Evolutionary conservation across 768 basidiomycete genomes (phyloP), one percentile per base, ranked within the genome.

Genomic region (Boletus reticulatus): DNA sequence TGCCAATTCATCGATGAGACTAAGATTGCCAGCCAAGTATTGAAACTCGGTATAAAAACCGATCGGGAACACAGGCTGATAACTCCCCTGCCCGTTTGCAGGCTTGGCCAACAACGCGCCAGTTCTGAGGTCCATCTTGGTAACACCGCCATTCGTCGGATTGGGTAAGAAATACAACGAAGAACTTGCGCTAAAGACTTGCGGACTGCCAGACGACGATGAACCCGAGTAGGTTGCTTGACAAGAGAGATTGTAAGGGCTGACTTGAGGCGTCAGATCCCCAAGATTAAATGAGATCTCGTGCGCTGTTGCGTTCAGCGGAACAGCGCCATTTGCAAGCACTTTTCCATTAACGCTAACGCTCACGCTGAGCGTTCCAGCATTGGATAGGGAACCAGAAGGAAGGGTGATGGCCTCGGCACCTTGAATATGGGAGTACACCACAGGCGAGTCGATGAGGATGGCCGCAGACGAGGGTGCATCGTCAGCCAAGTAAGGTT

Each of bases 51-150:
- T 83, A 61, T 72, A 76, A 57, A 73, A 76, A 7, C 74, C 74
- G 72, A 68, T 67, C 41, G 70, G 83, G 67, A 66, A 78, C 1
- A 88, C 74, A 2, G 81, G 78, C 17, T 78, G 73, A 61, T 78
- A 84, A 14, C 69, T 65, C 10, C 76, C 76, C 50, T 74, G 69
- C 16, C 83, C 82, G 53, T 75, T 75, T 0, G 80, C 76, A 20
- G 79, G 78, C 49, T 77, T 70, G 3, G 80, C 82, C 34, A 83
- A 64, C 43, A 85, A 45, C 0, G 79, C 80, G 12, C 84, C 84
- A 3, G 83, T 84, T 45, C 82, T 73, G 53, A 79, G 69, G 63
- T 85, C 83, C 77, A 84, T 81, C 61, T 84, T 85, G 1, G 82
- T 82, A 12, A 79, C 83, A 13, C 76, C 72, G 4, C 81, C 76